Base-by-base conservation (phyloP, 345 rosid species). In the Firmiana major region DNA sequence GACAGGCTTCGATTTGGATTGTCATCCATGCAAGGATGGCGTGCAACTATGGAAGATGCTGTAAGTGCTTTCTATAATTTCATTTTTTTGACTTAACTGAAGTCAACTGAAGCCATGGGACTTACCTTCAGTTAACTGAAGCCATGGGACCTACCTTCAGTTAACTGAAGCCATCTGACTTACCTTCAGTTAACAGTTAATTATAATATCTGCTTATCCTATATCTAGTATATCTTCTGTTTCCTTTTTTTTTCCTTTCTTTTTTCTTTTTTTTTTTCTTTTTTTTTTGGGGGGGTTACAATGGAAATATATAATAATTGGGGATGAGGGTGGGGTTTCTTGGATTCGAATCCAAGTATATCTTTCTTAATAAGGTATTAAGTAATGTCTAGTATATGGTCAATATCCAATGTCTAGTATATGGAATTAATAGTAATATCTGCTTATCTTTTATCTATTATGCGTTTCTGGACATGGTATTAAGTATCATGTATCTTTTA, bases 11-110 rank as follows among this genome's bases (percentile, higher is more conserved):
- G 82, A 79, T 93, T 80, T 78, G 97, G 97, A 34, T 75, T 89
- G 79, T 90, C 96, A 0, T 91, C 94, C 54, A 93, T 93, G 96
- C 97, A 93, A 82, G 96, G 97, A 26, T 93, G 97, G 34, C 34
- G 34, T 31, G 34, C 34, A 31, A 31, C 34, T 31, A 31, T 31
- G 34, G 34, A 31, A 31, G 96, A 93, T 78, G 94, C 97, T 46
- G 97, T 93, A 74, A 88, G 95, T 87, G 24, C 24, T 40, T 16
- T 31, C 58, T 49, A 12, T 31, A 55, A 11, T 63, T 60, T 62
- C 21, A 48, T 60, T 62, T 9, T 9, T 48, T 76, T 53, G 2
- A 65, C 64, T 38, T 53, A 24, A 63, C 34, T 31, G 34, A 31
- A 31, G 34, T 31, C 3, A 31, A 31, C 34, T 22, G 65, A n/a